Base-by-base conservation (phyloP, 768 basidiomycete species). In the Trametes sanguinea region DNA sequence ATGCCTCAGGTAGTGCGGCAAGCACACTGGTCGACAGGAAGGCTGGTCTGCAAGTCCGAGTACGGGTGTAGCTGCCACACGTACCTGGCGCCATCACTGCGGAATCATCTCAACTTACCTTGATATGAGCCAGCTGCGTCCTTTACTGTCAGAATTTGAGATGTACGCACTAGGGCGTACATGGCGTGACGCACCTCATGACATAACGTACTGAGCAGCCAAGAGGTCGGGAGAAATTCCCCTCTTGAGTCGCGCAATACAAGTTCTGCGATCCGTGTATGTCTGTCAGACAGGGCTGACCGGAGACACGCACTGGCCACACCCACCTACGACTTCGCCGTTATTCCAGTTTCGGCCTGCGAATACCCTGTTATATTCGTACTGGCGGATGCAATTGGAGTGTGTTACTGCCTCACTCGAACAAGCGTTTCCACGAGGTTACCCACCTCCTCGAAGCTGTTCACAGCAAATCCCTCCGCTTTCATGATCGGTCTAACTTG, bases 401-500 rank as follows among this genome's bases (percentile, higher is more conserved):
- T 11, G 11, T 37, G 35, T 11, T 37, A 37, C 6, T 22, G 22
- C 22, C 22, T 22, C 22, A 22, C 22, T 22, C 22, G 22, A 22
- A 22, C 22, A 22, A 22, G 22, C 22, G 22, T 22, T 22, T 35
- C 27, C 17, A 27, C 44, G 42, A 29, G 32, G 45, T 44, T 32
- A 55, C 64, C 35, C 68, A 90, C 92, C 84, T 94, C 92, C 76
- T 93, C 92, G 14, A 94, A 77, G 63, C 86, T 89, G 68, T 92
- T 94, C 32, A 94, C 83, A 2, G 70, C 73, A 65, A 94, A 87
- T 0, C 89, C 90, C 66, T 91, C 88, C 2, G 78, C 72, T 70
- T 91, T 92, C 92, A 94, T 94, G 22, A 93, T 69, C 2, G 92
- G 92, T 63, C 83, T 82, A 32, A 94, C 89, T 74, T 94, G 92